Evolutionary conservation across 495 filamentous ascomycete species (phyloP).

Genomic region (Tuber indicum): DNA sequence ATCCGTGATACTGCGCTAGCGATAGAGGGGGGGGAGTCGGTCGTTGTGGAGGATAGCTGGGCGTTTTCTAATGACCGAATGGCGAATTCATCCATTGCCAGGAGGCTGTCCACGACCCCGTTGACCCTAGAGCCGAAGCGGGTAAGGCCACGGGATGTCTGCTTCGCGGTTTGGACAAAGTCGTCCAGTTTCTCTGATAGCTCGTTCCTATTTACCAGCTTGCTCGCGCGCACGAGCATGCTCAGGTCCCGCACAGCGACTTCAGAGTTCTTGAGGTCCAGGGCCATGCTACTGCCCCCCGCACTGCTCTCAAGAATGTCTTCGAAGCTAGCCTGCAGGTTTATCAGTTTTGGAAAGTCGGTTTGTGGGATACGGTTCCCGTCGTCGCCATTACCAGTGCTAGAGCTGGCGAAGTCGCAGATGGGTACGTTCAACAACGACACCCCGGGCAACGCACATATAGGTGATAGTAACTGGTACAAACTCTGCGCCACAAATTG

Average conservation of each 20-base stretch:
- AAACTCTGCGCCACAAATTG: neutral
- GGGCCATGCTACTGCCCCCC: conserved; percentile 45
- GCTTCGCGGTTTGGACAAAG: conserved; percentile 29
- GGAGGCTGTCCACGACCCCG: conserved; percentile 60
- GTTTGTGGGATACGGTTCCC: conserved; percentile 42
- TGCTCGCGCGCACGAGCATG: conserved; percentile 23
- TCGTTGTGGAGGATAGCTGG: conserved; percentile 43
- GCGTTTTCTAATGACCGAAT: conserved; percentile 45
- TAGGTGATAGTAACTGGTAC: conserved; percentile 48
- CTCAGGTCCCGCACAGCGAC: conserved; percentile 32
- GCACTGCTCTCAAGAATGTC: conserved; percentile 57
- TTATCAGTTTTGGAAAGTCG: conserved; percentile 62
- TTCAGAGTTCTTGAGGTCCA: conserved; percentile 34
- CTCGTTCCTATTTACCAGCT: conserved; percentile 28
- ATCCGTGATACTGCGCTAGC: conserved; percentile 3
- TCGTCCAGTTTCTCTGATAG: conserved; percentile 29
- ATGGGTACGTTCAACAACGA: conserved; percentile 56
- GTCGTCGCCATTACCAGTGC: conserved; percentile 16
- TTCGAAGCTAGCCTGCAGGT: conserved; percentile 60
- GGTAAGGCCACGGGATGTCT: conserved; percentile 23
- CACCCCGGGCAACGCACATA: conserved; percentile 59
- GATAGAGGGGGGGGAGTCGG: conserved; percentile 28
- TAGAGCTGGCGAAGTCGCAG: conserved; percentile 46
- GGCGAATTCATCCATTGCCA: conserved; percentile 56
- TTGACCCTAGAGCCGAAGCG: conserved; percentile 64